Evolutionary conservation across 2,329 filamentous ascomycete species (phyloP), one percentile per base, ranked within the genome.

Genomic region (Furcasterigmium sp.): DNA sequence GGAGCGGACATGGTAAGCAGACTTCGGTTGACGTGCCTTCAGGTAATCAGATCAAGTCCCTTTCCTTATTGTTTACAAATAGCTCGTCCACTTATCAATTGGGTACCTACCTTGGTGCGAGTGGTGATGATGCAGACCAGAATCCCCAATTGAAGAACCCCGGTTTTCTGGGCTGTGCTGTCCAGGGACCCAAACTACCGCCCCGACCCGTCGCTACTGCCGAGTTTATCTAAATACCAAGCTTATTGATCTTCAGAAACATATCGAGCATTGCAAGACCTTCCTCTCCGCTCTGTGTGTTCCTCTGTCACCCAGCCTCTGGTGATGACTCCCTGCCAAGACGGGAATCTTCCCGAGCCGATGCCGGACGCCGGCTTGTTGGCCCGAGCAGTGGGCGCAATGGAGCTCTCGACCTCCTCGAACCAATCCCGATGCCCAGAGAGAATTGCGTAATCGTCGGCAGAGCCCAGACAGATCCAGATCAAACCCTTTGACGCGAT

Each of bases 371-470:
- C 18, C 20, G 36, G 18, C 36, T 17, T 17, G n/a, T 17, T 19
- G 32, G 32, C 17, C 32, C 18, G 32, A 14, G 32, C 32, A 35
- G 17, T 26, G 7, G 11, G 11, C 11, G 9, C 23, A 19, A 23
- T 23, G 36, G 36, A 38, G 18, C 36, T 19, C 23, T 26, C 11
- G 11, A 7, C 23, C 7, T 26, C 18, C 18, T 38, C 8, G 20
- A 38, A 19, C 39, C 32, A 45, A 44, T 37, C 46, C 41, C 41
- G 37, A 46, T 41, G 44, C 38, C 41, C 20, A 44, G 38, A 38
- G 39, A 38, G 34, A 38, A 48, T 44, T 44, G 42, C 46, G 44
- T 45, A 35, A 35, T 26, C 23, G 23, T 26, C 23, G 23, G 11
- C 23, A 26, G 32, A 35, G 32, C 9, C 32, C 32, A 35, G 32